Evolutionary conservation across 768 basidiomycete species (phyloP), one percentile per base, ranked within the genome.

Genomic region (Boletus subparvulus): DNA sequence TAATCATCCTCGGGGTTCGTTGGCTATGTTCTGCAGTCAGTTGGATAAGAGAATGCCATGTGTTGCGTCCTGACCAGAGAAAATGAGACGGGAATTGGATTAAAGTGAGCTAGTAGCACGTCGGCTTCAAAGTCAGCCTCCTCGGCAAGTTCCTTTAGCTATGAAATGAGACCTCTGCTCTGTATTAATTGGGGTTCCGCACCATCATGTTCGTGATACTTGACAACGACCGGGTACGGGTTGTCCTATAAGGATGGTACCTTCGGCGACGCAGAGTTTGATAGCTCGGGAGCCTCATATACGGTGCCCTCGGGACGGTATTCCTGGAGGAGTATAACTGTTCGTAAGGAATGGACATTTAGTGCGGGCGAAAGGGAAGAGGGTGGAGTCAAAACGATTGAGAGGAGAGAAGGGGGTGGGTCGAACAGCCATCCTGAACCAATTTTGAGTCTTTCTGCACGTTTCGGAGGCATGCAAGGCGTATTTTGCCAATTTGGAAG

Each of bases 391-490:
- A 35, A 39, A 28, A n/a, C 4, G 54, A 39, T 43, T 35, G 48
- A 43, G 12, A 47, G 50, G 52, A 43, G 24, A 50, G 54, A 30
- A 41, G 14, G 44, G 46, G 33, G 46, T 50, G 10, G 30, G 50
- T 37, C 24, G 41, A 53, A 56, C 40, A 49, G 54, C 53, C 63
- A 62, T 59, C 37, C 35, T 42, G 48, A 32, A 32, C 45, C 8
- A 35, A 26, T 60, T 63, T 66, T 66, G 50, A 58, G 41, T 35
- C 47, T 52, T 42, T 51, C 21, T 64, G 59, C 65, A 68, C 62
- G 68, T 61, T 67, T 66, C 49, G 48, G 54, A 63, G 59, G 67
- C 66, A 68, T 61, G 68, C 63, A 61, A 47, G 37, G 41, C 36
- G 28, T 59, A 56, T 47, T 47, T 35, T 45, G 47, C 47, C 45